These are phyloP conservation scores for Nicotiana attenuata DNA, from an alignment of 257 asterid species.

Conservation along the genomic window DNA sequence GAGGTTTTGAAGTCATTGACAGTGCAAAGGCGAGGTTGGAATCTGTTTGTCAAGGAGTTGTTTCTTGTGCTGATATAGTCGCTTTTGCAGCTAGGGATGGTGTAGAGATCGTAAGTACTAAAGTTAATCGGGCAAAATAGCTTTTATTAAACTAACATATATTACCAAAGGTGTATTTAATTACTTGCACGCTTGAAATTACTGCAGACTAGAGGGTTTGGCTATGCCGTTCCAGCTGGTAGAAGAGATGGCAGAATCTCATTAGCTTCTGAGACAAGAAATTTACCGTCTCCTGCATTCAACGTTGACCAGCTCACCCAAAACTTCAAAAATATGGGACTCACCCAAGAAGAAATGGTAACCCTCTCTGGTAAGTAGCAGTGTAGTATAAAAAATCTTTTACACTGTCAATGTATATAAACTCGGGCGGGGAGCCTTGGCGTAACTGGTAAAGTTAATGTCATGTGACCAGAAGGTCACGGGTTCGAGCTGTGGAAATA, in stretches of 20 bases:
- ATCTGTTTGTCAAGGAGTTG: slow-evolving; percentile 40
- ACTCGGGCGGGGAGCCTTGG: too few relatives aligned
- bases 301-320: slow-evolving; percentile 52
- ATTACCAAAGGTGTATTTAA: neutral
- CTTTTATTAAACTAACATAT: neutral
- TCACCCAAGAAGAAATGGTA: slow-evolving; percentile 74
- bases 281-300: slow-evolving; percentile 48
- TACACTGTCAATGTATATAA: too few relatives aligned
- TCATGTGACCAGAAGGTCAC: too few relatives aligned
- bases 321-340: slow-evolving; percentile 48
- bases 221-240: slow-evolving; percentile 62
- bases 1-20: slow-evolving; percentile 68
- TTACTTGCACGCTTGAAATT: neutral
- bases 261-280: slow-evolving; percentile 37
- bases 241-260: slow-evolving; percentile 82
- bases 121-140: neutral
- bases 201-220: slow-evolving; percentile 52
- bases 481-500: too few relatives aligned
- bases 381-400: too few relatives aligned
- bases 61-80: slow-evolving; percentile 79
- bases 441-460: too few relatives aligned
- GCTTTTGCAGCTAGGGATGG: slow-evolving; percentile 89
- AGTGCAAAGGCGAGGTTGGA: slow-evolving; percentile 55
- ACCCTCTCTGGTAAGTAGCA: slow-evolving; percentile 67
- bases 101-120: slow-evolving; percentile 44